Conservation (phyloP, 2,329 filamentous ascomycete genomes). For the Aureobasidium sp. region DNA sequence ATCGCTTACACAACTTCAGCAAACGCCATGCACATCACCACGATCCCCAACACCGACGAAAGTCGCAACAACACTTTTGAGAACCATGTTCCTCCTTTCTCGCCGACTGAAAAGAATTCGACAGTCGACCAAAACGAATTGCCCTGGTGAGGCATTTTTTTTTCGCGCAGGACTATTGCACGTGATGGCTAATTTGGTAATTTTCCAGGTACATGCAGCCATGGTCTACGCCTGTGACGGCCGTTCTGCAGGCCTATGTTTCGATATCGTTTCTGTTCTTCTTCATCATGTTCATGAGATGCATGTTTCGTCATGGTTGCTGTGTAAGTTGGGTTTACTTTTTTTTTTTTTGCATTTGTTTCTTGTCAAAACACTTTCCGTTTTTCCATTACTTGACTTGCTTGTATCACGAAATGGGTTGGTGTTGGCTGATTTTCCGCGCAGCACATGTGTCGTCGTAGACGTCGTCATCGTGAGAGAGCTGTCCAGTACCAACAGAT, state of each 20-base stretch:
- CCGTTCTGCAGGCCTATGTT: not conserved
- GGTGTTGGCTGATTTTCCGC: not conserved
- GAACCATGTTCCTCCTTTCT: not conserved
- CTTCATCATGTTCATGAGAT: not conserved
- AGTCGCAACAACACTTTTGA: not conserved
- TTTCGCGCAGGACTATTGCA: not conserved
- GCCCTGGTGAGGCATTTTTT: not conserved
- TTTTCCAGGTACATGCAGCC: not conserved
- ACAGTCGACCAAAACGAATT: not conserved
- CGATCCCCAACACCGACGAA: not conserved
- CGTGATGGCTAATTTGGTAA: not conserved
- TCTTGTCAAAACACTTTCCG: no score
- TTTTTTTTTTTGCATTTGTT: not conserved
- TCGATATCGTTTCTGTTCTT: not conserved
- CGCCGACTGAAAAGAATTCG: not conserved
- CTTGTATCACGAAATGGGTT: no score
- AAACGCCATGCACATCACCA: constrained; percentile 6
- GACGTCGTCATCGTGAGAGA: not conserved
- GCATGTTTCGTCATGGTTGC: not conserved
- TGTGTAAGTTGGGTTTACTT: not conserved
- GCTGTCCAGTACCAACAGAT: not conserved
- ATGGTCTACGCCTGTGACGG: not conserved
- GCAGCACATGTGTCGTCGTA: not conserved
- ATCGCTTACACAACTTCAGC: not conserved
- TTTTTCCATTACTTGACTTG: no score